A percentile compares a stretch with the other conserved stretches of the same genome.
Evolutionary conservation across 371 early-diverging fungal species (phyloP).

Genomic region (Catenaria anguillulae): DNA sequence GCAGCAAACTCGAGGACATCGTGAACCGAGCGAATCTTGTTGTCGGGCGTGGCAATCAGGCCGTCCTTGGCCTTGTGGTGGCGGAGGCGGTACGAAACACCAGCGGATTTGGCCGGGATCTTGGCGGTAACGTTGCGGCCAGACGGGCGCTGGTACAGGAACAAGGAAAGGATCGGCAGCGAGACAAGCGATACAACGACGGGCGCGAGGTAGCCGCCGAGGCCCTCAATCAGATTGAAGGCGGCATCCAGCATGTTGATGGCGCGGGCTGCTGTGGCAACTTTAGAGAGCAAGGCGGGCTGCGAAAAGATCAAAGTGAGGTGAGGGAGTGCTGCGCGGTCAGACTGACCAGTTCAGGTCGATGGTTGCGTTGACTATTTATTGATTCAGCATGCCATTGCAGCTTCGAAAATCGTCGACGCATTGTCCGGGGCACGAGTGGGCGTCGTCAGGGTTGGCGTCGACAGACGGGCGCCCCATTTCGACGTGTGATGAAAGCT

Average conservation of each 20-base stretch:
- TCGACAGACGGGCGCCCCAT: no score
- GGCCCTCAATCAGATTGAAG: neutral
- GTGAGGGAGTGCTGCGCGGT: no score
- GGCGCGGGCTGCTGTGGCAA: no score
- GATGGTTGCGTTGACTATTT: no score
- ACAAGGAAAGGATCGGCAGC: neutral
- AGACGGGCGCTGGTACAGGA: neutral
- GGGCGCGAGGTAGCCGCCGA: neutral
- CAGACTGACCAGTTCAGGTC: no score
- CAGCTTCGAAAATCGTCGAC: no score
- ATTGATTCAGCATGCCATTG: no score
- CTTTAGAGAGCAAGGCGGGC: no score
- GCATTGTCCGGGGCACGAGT: no score
- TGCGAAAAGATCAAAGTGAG: no score
- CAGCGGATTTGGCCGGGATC: neutral
- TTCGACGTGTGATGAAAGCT: no score
- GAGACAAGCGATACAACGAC: neutral
- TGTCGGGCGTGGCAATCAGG: neutral
- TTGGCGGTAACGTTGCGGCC: neutral
- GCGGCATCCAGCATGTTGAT: neutral
- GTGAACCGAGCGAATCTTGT: neutral
- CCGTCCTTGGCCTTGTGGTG: neutral
- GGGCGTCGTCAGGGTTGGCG: no score
- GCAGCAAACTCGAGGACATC: neutral
- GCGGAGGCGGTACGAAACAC: neutral